phyloP scores from a whole-genome alignment of 2,329 filamentous ascomycete genomes.

The Neopestalotiopsis sp. region DNA sequence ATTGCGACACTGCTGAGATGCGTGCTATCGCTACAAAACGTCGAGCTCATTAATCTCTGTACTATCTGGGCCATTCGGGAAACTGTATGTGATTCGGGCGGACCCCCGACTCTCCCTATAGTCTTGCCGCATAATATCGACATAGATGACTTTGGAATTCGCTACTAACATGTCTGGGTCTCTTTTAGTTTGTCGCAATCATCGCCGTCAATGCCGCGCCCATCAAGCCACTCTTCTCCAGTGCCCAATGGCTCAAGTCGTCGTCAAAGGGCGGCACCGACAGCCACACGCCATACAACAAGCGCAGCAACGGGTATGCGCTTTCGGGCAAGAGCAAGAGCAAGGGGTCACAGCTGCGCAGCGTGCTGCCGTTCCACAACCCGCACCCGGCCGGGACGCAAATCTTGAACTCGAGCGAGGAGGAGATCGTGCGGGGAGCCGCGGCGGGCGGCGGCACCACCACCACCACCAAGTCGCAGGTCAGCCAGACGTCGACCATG shows the following conservation, averaged over 20 bases:
- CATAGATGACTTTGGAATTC: not conserved
- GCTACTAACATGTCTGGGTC: not conserved
- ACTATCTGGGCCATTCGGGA: conserved; percentile 51
- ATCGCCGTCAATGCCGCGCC: conserved; percentile 48
- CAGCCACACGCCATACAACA: conserved; percentile 24
- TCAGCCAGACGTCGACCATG: not conserved
- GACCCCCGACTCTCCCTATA: no score
- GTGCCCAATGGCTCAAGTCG: conserved; percentile 38
- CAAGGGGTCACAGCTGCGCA: not conserved
- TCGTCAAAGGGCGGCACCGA: conserved; percentile 37
- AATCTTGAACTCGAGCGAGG: not conserved
- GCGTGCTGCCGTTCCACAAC: not conserved
- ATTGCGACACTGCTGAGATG: conserved; percentile 48
- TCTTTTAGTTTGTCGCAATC: conserved; percentile 47
- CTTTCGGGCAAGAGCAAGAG: conserved; percentile 7
- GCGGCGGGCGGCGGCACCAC: no score
- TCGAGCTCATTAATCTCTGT: conserved; percentile 43
- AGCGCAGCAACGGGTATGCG: conserved; percentile 3
- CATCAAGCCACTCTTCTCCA: conserved; percentile 46
- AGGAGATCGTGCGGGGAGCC: not conserved
- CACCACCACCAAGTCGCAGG: not conserved
- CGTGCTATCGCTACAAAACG: conserved; percentile 41
- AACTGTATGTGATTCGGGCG: conserved; percentile 34
- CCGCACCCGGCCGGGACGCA: not conserved
- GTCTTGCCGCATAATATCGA: not conserved